These are phyloP conservation scores for Inga laurina DNA, from an alignment of 306 rosid species.

Conservation along the genomic window DNA sequence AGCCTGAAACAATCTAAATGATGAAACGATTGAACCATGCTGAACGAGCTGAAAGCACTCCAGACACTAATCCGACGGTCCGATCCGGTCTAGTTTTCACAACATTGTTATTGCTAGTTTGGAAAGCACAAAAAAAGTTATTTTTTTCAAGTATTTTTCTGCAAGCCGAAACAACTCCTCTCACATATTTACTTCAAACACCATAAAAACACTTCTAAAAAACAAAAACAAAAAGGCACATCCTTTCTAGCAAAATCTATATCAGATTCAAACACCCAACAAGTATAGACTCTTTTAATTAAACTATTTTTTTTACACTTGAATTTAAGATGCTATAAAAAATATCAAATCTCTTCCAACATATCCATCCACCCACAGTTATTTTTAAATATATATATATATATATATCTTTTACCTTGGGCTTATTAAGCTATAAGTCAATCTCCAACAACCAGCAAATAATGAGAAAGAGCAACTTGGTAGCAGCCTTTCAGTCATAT, in stretches of 20 bases:
- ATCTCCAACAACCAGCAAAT: conserved; percentile 28
- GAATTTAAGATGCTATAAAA: not conserved
- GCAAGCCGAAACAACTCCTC: rapidly evolving
- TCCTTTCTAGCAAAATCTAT: not conserved
- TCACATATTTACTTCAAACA: rapidly evolving
- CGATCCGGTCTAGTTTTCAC: no score
- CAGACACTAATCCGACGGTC: no score
- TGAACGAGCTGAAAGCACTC: no score
- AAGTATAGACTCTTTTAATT: not conserved
- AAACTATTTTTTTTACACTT: not conserved
- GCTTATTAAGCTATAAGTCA: conserved; percentile 17
- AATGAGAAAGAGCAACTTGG: not conserved
- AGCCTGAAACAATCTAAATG: no score
- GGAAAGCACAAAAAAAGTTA: no score
- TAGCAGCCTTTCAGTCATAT: conserved; percentile 30
- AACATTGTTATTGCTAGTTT: no score
- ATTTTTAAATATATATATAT: not conserved
- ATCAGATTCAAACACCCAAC: not conserved
- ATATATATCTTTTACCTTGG: not conserved
- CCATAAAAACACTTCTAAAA: no score
- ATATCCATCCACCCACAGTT: not conserved
- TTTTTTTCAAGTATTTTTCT: no score
- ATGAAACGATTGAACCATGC: no score
- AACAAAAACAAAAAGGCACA: no score
- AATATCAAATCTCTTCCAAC: not conserved